Evolutionary conservation across 2,329 filamentous ascomycete genomes (phyloP).

Genomic region (Aureobasidium sp.): DNA sequence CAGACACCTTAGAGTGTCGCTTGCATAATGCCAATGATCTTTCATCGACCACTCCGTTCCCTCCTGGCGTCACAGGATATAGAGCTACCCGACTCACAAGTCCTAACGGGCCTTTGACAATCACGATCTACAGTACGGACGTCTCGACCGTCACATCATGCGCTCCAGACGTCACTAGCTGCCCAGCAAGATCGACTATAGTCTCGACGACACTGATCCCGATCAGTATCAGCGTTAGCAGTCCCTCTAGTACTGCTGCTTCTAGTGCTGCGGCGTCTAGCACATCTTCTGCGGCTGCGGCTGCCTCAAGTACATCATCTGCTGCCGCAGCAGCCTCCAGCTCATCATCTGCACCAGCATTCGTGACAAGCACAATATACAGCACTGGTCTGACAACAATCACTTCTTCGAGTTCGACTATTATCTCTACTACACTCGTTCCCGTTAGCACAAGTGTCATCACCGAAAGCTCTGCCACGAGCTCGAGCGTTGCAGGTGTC

Average conservation of each 20-base stretch:
- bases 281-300: not conserved
- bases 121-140: slow-evolving; percentile 14
- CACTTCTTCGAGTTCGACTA: slow-evolving; percentile 16
- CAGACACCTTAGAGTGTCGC: not conserved
- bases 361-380: slow-evolving; percentile 12
- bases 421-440: not conserved
- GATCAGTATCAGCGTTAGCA: slow-evolving; percentile 19
- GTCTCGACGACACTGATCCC: slow-evolving; percentile 1
- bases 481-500: not conserved
- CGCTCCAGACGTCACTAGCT: slow-evolving; percentile 12
- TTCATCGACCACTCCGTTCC: slow-evolving; percentile 8
- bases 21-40: not conserved
- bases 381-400: slow-evolving; percentile 15
- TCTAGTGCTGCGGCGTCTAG: slow-evolving; percentile 1
- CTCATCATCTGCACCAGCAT: not conserved
- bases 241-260: not conserved
- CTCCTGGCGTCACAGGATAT: not conserved
- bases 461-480: slow-evolving; percentile 4
- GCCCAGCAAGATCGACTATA: slow-evolving; percentile 10
- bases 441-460: not conserved
- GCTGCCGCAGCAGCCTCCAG: not conserved
- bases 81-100: slow-evolving; percentile 1
- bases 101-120: slow-evolving; percentile 1
- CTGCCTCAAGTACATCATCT: not conserved
- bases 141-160: slow-evolving; percentile 10